A percentile compares a stretch with the other conserved stretches of the same genome.
These are phyloP conservation scores for Periconia macrospinosa DNA, from an alignment of 2,329 filamentous ascomycete genomes.

Conservation along the genomic window DNA sequence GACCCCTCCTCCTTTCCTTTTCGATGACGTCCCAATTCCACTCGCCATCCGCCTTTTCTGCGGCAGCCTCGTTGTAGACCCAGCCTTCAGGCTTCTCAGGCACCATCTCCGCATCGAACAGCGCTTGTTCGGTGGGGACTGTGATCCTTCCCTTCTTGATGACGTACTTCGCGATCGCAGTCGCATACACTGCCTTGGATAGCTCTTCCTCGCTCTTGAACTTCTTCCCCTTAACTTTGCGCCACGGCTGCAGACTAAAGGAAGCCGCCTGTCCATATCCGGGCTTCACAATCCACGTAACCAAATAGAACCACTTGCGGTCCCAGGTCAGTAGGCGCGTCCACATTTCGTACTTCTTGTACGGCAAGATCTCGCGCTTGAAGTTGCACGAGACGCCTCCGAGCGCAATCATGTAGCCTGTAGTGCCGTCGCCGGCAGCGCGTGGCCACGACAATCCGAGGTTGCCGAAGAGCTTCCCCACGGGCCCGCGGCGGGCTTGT, in stretches of 20 bases:
- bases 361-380: conserved; percentile 50
- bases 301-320: conserved; percentile 54
- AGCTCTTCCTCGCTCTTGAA: conserved; percentile 37
- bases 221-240: conserved; percentile 23
- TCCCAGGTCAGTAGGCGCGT: conserved; percentile 53
- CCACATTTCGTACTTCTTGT: conserved; percentile 51
- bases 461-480: background rate
- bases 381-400: conserved; percentile 53
- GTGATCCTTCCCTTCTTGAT: conserved; percentile 68
- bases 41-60: conserved; percentile 37
- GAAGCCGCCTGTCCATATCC: conserved; percentile 45
- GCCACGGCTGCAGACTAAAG: conserved; percentile 53
- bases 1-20: conserved; percentile 56
- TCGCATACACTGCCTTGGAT: conserved; percentile 51
- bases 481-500: conserved; percentile 11
- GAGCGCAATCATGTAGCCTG: conserved; percentile 44
- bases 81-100: conserved; percentile 69
- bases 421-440: conserved; percentile 6
- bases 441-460: background rate
- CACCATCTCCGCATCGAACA: conserved; percentile 72
- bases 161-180: conserved; percentile 54
- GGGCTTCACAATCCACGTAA: conserved; percentile 52
- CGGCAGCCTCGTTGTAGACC: conserved; percentile 29
- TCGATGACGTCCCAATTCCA: conserved; percentile 67
- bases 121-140: conserved; percentile 75